Conservation (phyloP, 75 land plant species). For the Gnetum montanum region DNA sequence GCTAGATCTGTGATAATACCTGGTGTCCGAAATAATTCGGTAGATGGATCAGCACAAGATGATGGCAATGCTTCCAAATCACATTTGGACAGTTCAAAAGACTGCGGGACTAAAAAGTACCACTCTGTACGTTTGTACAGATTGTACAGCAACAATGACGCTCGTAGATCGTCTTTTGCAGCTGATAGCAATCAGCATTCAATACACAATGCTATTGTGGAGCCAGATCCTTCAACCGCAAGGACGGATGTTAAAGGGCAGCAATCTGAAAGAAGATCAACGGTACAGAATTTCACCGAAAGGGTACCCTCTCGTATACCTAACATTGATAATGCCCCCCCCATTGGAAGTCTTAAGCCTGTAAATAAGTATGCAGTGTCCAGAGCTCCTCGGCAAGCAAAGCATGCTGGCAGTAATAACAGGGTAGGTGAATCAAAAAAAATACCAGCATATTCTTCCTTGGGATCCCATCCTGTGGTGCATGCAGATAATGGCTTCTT, state of each 20-base stretch:
- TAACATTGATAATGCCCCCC: background rate
- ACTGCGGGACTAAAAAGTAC: background rate
- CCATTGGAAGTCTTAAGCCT: conserved; percentile 1
- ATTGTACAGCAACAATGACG: conserved; percentile 3
- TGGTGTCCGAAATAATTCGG: conserved; percentile 40
- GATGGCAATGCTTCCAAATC: conserved; percentile 17
- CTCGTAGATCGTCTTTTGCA: background rate
- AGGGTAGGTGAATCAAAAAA: background rate
- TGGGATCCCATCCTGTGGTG: background rate
- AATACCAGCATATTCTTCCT: background rate
- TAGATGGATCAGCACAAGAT: conserved; percentile 50
- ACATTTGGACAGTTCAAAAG: conserved; percentile 3
- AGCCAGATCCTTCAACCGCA: conserved; percentile 2
- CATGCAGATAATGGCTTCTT: background rate
- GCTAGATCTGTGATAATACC: conserved; percentile 66
- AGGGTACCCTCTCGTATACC: background rate
- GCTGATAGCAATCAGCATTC: conserved; percentile 9
- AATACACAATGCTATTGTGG: conserved; percentile 3
- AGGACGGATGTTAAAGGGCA: background rate
- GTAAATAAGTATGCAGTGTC: background rate
- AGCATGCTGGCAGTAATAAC: background rate
- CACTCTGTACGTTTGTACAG: conserved; percentile 10
- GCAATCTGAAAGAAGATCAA: background rate
- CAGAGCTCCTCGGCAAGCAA: background rate
- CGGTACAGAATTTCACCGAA: conserved; percentile 1